These are phyloP conservation scores for Daldinia concentrica DNA, from an alignment of 495 filamentous ascomycete genomes.

Conservation along the genomic window DNA sequence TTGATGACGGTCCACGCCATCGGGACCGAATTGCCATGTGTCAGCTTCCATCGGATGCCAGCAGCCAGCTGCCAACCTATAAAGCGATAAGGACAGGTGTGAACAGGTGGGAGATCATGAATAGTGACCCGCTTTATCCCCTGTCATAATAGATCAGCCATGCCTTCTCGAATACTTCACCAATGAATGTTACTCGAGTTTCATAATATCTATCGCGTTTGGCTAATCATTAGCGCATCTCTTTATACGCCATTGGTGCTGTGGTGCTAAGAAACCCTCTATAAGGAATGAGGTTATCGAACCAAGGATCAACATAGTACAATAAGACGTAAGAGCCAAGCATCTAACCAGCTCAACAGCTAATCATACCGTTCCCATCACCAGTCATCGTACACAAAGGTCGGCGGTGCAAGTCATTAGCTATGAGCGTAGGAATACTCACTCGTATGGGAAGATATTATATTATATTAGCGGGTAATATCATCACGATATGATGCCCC, in stretches of 20 bases:
- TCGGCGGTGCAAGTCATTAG: background rate
- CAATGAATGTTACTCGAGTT: background rate
- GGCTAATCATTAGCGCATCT: background rate
- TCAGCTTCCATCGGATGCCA: conserved; percentile 5
- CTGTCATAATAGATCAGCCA: background rate
- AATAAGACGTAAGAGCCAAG: background rate
- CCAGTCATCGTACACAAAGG: background rate
- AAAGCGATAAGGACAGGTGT: background rate
- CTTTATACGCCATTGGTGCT: background rate
- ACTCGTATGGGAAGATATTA: background rate
- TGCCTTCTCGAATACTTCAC: background rate
- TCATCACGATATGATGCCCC: background rate
- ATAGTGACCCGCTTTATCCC: background rate
- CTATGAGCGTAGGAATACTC: background rate
- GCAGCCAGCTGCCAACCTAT: conserved; percentile 8
- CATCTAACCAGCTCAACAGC: background rate
- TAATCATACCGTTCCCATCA: background rate
- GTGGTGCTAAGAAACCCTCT: background rate
- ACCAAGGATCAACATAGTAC: background rate
- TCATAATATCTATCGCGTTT: background rate
- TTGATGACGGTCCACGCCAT: conserved; percentile 16
- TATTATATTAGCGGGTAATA: background rate
- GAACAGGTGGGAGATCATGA: background rate
- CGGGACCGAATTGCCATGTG: conserved; percentile 25
- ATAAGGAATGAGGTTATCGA: background rate